Evolutionary conservation across 495 filamentous ascomycete species (phyloP).

Genomic region (Podospora didyma): DNA sequence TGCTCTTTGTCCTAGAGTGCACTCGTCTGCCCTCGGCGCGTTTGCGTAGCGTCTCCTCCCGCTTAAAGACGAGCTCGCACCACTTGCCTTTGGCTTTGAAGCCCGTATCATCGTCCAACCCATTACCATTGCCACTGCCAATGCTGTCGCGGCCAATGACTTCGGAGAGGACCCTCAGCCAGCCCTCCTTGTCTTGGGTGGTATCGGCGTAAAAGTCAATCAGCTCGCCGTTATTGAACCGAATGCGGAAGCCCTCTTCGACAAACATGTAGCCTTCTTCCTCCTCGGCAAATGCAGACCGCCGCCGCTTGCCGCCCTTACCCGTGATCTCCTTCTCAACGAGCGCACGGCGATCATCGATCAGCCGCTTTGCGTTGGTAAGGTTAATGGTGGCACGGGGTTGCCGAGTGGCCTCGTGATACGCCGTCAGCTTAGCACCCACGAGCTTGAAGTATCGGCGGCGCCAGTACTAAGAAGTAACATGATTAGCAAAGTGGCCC

Average conservation of each 20-base stretch:
- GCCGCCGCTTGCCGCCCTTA: constrained; percentile 72
- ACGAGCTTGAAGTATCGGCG: constrained; percentile 94
- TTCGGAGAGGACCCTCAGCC: constrained; percentile 88
- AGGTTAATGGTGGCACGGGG: constrained; percentile 96
- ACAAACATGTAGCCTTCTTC: constrained; percentile 99
- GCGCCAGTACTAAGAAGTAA: constrained; percentile 74
- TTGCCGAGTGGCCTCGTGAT: constrained; percentile 91
- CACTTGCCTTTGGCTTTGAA: constrained; percentile 56
- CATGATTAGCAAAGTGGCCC: constrained; percentile 21
- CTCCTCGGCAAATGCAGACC: constrained; percentile 94
- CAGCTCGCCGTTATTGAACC: constrained; percentile 94
- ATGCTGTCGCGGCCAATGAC: constrained; percentile 62
- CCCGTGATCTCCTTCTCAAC: constrained; percentile 73
- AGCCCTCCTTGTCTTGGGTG: constrained; percentile 77
- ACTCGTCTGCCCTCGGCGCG: constrained; percentile 37
- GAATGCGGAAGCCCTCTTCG: constrained; percentile 96
- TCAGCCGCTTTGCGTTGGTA: constrained; percentile 86
- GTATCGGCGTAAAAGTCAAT: constrained; percentile 98
- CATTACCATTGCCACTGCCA: constrained; percentile 30
- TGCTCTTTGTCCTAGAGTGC: constrained; percentile 53
- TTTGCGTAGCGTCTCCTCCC: constrained; percentile 43
- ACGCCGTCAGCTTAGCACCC: constrained; percentile 87
- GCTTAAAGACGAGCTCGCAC: constrained; percentile 80
- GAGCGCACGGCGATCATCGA: constrained; percentile 84
- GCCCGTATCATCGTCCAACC: constrained; percentile 41